phyloP scores from a whole-genome alignment of 768 basidiomycete species.

The Tubosaeta brunneosetosa region DNA sequence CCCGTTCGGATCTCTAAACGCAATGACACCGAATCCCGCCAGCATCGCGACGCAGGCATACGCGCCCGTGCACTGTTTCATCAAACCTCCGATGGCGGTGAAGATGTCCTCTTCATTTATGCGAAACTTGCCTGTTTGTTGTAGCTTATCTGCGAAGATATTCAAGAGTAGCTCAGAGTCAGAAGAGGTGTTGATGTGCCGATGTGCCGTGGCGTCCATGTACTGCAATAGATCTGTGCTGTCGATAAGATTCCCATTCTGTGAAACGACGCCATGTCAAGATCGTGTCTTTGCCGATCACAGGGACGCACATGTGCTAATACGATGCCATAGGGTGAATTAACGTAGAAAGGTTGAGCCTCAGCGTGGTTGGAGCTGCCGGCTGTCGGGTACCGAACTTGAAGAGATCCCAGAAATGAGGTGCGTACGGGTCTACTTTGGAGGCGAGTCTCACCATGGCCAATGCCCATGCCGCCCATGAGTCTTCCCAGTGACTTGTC shows the following conservation, averaged over 20 bases:
- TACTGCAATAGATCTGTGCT: conserved; percentile 80
- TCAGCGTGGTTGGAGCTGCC: conserved; percentile 96
- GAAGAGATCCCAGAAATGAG: conserved; percentile 11
- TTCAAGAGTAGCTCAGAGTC: conserved; percentile 97
- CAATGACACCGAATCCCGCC: conserved; percentile 97
- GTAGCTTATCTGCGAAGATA: conserved; percentile 95
- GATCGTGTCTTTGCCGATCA: neutral
- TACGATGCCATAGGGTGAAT: conserved; percentile 99
- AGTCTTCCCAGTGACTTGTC: conserved; percentile 67
- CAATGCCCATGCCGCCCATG: conserved; percentile 94
- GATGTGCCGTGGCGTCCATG: conserved; percentile 94
- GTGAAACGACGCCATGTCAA: conserved; percentile 7
- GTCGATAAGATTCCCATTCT: conserved; percentile 99
- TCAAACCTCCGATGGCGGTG: conserved; percentile 85
- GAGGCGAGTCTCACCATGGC: conserved; percentile 66
- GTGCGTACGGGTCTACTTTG: neutral
- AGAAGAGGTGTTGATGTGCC: conserved; percentile 98
- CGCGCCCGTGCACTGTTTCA: conserved; percentile 84
- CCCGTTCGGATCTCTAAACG: conserved; percentile 96
- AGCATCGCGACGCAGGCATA: conserved; percentile 99
- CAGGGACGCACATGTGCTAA: conserved; percentile 80
- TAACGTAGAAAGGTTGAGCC: conserved; percentile 99
- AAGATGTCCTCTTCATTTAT: conserved; percentile 99
- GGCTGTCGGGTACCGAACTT: conserved; percentile 97
- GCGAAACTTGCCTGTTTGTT: conserved; percentile 97